phyloP scores from a whole-genome alignment of 371 early-diverging fungal genomes.

The Chytridium lagenaria region DNA sequence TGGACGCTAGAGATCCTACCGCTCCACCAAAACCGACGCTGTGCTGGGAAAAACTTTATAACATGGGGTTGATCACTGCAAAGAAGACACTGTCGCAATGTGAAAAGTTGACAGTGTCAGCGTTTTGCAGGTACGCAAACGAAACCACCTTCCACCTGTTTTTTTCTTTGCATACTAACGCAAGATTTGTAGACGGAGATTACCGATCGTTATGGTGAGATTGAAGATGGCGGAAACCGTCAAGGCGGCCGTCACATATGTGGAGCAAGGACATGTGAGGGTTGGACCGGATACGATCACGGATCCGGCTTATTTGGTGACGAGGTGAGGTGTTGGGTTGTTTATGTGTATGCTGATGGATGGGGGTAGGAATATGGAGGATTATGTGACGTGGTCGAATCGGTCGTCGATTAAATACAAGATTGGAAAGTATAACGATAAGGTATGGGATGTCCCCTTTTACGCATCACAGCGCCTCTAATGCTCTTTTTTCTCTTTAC shows the following conservation, averaged over 20 bases:
- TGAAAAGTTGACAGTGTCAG: constrained; percentile 89
- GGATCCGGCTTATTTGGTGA: constrained; percentile 93
- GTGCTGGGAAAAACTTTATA: constrained; percentile 89
- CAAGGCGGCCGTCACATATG: constrained; percentile 90
- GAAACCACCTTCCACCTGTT: too few relatives aligned
- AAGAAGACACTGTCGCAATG: constrained; percentile 87
- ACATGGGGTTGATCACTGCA: constrained; percentile 87
- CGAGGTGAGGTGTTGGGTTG: constrained; percentile 45
- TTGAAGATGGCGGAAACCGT: constrained; percentile 97
- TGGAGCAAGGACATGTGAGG: constrained; percentile 98
- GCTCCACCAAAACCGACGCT: constrained; percentile 79
- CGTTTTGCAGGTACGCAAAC: constrained; percentile 77
- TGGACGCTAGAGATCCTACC: constrained; percentile 90
- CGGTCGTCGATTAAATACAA: constrained; percentile 97
- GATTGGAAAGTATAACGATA: constrained; percentile 97
- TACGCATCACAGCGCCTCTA: neutral
- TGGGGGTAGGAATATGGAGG: constrained; percentile 86
- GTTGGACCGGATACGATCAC: constrained; percentile 93
- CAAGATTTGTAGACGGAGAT: constrained; percentile 67
- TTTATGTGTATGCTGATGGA: neutral
- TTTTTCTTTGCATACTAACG: constrained; percentile 11
- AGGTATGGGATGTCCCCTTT: constrained; percentile 60
- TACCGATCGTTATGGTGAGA: constrained; percentile 94
- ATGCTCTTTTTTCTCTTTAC: neutral
- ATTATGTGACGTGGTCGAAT: constrained; percentile 99